Conservation (phyloP, 768 basidiomycete genomes). For the Psilocybe sp. region DNA sequence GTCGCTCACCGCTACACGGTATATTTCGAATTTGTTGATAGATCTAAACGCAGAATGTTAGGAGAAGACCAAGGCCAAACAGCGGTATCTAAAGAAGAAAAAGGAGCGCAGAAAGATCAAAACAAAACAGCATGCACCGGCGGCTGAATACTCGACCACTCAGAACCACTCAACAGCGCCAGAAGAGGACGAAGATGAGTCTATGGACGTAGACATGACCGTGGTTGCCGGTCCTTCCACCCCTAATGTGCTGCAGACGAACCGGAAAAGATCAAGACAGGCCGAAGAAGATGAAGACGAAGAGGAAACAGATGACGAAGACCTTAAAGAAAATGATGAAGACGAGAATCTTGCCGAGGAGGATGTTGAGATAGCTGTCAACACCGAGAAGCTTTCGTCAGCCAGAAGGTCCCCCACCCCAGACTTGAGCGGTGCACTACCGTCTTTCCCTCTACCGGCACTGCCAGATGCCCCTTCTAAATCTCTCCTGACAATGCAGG, state of each 20-base stretch:
- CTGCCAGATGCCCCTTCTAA: constrained; percentile 70
- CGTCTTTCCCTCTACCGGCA: constrained; percentile 66
- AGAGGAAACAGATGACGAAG: constrained; percentile 5
- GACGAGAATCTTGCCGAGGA: not conserved
- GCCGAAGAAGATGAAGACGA: constrained; percentile 6
- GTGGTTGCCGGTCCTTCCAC: not conserved
- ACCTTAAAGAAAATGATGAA: constrained; percentile 7
- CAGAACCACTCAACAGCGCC: constrained; percentile 9
- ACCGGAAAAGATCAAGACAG: not conserved
- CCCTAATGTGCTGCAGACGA: not conserved
- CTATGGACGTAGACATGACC: constrained; percentile 1
- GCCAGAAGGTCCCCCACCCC: constrained; percentile 3
- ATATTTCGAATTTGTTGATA: constrained; percentile 4
- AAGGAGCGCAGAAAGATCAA: constrained; percentile 24
- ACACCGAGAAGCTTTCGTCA: not conserved
- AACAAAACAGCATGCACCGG: no score
- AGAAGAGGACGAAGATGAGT: constrained; percentile 2
- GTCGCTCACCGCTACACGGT: not conserved
- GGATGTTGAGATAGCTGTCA: constrained; percentile 6
- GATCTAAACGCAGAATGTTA: constrained; percentile 15
- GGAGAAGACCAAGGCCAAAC: constrained; percentile 29
- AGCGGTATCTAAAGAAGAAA: constrained; percentile 27
- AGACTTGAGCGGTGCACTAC: constrained; percentile 38
- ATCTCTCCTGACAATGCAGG: constrained; percentile 70
- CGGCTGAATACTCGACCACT: not conserved